Base-by-base conservation (phyloP, 371 early-diverging fungal genomes). In the Coemansia sp. region DNA sequence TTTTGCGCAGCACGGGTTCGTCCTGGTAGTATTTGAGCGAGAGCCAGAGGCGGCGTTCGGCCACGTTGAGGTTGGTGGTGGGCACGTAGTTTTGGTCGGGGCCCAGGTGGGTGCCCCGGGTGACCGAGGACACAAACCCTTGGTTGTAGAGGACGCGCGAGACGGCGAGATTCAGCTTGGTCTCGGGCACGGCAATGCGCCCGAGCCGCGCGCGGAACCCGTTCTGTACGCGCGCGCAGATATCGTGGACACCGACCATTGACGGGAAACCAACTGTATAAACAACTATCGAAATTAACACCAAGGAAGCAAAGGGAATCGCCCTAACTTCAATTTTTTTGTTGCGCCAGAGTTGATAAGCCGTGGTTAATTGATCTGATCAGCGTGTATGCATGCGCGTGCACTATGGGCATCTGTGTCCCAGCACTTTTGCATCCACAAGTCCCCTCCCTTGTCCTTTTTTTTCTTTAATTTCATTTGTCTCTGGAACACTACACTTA, bases 191-290 rank as follows among this genome's bases (percentile, higher is more conserved):
- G 48, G 94, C 90, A 56, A 94, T 92, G 38, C 85, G 79, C 59
- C 88, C 90, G 47, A 92, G 81, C 33, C 88, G 83, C 40, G 90
- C 88, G 10, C 89, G 83, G 80, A 92, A 94, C 26, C 93, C 89
- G 82, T 97, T 97, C 63, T 92, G 90, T 54, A 97, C 84, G 66
- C 93, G 88, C 12, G 95, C 89, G 80, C 95, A 96, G 40, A 97
- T 86, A 81, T 97, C 90, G 82, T 90, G 85, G 59, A 94, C 83
- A 57, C 88, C 86, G 67, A 91, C 90, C 90, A 91, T 90, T 48
- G 16, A 14, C 5, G 4, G 36, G 16, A 9, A n/a, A n/a, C n/a
- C 11, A 35, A 33, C 42, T 36, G n/a, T 34, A 40, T 16, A n/a
- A 16, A 20, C n/a, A 16, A 45, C n/a, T 2, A 41, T 3, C 1